Evolutionary conservation across 2,329 filamentous ascomycete species (phyloP).

Genomic region (Rhinocladiella similis): DNA sequence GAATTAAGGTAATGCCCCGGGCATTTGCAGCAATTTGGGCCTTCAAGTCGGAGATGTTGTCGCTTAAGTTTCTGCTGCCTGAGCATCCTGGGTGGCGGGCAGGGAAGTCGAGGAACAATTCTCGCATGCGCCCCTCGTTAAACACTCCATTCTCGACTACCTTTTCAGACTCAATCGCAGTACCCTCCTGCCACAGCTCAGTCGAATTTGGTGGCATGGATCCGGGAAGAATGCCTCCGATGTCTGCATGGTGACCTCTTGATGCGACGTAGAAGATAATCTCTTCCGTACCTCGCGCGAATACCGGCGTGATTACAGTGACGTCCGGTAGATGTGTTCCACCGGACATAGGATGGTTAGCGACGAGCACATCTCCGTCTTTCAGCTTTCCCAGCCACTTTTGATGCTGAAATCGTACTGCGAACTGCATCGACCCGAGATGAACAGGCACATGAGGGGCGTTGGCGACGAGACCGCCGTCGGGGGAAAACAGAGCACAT

Average conservation of each 20-base stretch:
- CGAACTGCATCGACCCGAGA: slow-evolving; percentile 82
- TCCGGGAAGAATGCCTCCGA: slow-evolving; percentile 38
- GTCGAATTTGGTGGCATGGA: slow-evolving; percentile 47
- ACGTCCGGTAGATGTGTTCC: slow-evolving; percentile 80
- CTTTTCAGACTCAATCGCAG: slow-evolving; percentile 44
- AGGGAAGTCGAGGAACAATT: slow-evolving; percentile 31
- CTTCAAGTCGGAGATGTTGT: slow-evolving; percentile 48
- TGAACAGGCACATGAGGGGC: slow-evolving; percentile 80
- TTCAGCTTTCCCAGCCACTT: slow-evolving; percentile 73
- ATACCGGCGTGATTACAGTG: slow-evolving; percentile 74
- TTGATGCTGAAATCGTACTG: slow-evolving; percentile 73
- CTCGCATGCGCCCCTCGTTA: slow-evolving; percentile 35
- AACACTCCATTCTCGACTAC: slow-evolving; percentile 37
- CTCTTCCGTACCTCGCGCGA: slow-evolving; percentile 62
- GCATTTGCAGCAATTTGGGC: slow-evolving; percentile 47
- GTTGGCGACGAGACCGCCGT: slow-evolving; percentile 67
- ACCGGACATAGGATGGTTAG: slow-evolving; percentile 76
- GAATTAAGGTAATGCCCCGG: slow-evolving; percentile 40
- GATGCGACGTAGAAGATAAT: slow-evolving; percentile 78
- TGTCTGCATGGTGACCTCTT: slow-evolving; percentile 71
- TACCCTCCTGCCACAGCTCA: slow-evolving; percentile 50
- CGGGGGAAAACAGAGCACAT: slow-evolving; percentile 75
- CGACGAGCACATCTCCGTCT: slow-evolving; percentile 73
- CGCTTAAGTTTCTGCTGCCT: slow-evolving; percentile 32
- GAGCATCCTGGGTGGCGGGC: slow-evolving; percentile 11